Conservation (phyloP, 495 filamentous ascomycete genomes). For the Aspergillus steynii region DNA sequence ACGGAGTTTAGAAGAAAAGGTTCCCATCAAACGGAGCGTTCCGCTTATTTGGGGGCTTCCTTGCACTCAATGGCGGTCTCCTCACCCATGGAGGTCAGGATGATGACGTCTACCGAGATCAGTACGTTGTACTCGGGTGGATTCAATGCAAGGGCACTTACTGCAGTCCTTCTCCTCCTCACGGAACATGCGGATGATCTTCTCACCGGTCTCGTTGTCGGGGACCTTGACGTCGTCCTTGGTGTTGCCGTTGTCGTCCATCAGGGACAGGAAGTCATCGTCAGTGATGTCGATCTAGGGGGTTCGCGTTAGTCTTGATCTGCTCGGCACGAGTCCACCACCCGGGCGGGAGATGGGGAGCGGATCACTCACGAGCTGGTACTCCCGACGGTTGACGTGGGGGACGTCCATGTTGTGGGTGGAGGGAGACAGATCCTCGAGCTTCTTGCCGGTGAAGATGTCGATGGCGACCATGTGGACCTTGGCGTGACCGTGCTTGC, state of each 20-base stretch:
- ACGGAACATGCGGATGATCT: slow-evolving; percentile 72
- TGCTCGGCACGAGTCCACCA: slow-evolving; percentile 2
- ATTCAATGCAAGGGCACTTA: slow-evolving; percentile 50
- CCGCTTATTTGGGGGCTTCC: slow-evolving; percentile 65
- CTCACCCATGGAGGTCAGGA: slow-evolving; percentile 95
- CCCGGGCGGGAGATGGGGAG: too few species aligned
- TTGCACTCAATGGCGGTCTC: slow-evolving; percentile 91
- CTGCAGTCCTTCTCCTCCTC: slow-evolving; percentile 78
- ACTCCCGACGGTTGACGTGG: slow-evolving; percentile 84
- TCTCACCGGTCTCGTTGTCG: slow-evolving; percentile 81
- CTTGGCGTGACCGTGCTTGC: slow-evolving; percentile 99
- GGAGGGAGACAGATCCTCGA: slow-evolving; percentile 97
- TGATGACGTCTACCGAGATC: slow-evolving; percentile 67
- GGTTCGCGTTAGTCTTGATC: not conserved
- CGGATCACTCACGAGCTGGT: slow-evolving; percentile 75
- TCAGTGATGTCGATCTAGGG: slow-evolving; percentile 80
- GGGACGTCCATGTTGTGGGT: slow-evolving; percentile 99
- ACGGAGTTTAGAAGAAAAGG: slow-evolving; percentile 36
- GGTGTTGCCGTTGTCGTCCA: slow-evolving; percentile 73
- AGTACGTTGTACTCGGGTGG: slow-evolving; percentile 1
- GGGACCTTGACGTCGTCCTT: slow-evolving; percentile 96
- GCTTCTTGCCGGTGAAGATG: slow-evolving; percentile 99
- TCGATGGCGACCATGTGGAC: slow-evolving; percentile 96
- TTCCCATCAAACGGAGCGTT: slow-evolving; percentile 24
- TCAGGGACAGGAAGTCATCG: slow-evolving; percentile 88